Base-by-base conservation (phyloP, 2,329 filamentous ascomycete genomes). In the Onygenales sp. region DNA sequence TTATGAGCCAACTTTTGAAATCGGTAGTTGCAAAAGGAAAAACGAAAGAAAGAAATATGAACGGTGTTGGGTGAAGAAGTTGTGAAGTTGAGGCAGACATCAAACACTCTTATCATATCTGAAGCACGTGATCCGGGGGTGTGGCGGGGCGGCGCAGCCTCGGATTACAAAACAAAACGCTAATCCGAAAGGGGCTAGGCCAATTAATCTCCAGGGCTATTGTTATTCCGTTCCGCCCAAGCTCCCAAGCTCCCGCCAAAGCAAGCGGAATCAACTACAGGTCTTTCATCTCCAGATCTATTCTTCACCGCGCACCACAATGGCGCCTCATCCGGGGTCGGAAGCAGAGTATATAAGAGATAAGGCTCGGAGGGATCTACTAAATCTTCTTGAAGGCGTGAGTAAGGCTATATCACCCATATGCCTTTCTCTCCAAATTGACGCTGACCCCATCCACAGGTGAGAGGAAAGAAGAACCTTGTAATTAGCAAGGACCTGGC, bases 381-480 rank as follows among this genome's bases (percentile, higher is more conserved):
- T 98, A 61, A 85, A 86, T 72, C 83, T 97, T 62, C 85, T 98
- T 57, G 92, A 97, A 81, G 86, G 87, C 71, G 93, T 98, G 86
- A 82, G 90, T 87, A 74, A 74, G 71, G 68, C 62, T 64, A 59
- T 59, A 59, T 59, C 43, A 40, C 33, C 52, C 52, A 53, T 59
- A 63, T 62, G 54, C 59, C 57, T 55, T n/a, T 10, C 17, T 49
- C 33, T 11, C 33, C 13, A 37, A 21, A n/a, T 57, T 58, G 61
- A 27, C 43, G 56, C 70, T 73, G 56, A 74, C 57, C 43, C 54
- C 48, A 14, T 56, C 51, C 57, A 44, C 66, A 98, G 93, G 89
- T 97, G 60, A 88, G 92, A 67, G 94, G 94, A 62, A 98, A 97
- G 82, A 98, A 98, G 79, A 97, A 96, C 66, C 78, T 98, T 57